Conservation (phyloP, 177 flowering plant species). For the Telopea speciosissima region DNA sequence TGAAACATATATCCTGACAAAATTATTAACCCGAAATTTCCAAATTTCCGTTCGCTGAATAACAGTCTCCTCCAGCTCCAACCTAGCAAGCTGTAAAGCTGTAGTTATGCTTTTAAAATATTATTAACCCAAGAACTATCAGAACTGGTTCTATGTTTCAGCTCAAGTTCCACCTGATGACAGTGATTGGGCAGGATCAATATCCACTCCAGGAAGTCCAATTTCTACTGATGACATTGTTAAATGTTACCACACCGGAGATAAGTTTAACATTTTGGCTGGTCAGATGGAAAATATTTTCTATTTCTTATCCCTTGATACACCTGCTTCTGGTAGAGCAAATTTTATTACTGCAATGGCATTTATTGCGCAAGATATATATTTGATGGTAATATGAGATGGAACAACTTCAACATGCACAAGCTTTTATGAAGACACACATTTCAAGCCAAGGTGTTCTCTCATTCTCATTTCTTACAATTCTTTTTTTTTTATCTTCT, state of each 20-base stretch:
- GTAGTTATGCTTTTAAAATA: neutral
- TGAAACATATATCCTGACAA: neutral
- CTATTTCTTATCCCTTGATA: neutral
- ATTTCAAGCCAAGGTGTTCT: neutral
- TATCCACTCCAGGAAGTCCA: neutral
- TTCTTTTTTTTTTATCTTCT: too few species aligned
- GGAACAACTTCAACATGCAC: neutral
- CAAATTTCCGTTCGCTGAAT: neutral
- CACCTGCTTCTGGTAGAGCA: neutral
- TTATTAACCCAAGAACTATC: neutral
- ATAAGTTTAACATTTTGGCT: neutral
- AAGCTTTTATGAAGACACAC: neutral
- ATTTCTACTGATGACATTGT: neutral
- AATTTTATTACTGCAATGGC: neutral
- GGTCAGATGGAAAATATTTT: neutral
- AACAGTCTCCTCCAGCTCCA: neutral
- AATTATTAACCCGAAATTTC: too few species aligned
- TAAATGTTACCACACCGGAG: neutral
- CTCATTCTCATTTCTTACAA: neutral
- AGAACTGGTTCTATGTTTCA: neutral
- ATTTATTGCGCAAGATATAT: neutral
- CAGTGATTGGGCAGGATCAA: slow-evolving; percentile 10
- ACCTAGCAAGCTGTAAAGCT: neutral
- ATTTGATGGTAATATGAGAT: neutral
- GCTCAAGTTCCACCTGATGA: neutral